Percentiles rank a stretch among this genome's conserved stretches.
phyloP scores from a whole-genome alignment of 768 basidiomycete genomes.

The Tubosaeta brunneosetosa region DNA sequence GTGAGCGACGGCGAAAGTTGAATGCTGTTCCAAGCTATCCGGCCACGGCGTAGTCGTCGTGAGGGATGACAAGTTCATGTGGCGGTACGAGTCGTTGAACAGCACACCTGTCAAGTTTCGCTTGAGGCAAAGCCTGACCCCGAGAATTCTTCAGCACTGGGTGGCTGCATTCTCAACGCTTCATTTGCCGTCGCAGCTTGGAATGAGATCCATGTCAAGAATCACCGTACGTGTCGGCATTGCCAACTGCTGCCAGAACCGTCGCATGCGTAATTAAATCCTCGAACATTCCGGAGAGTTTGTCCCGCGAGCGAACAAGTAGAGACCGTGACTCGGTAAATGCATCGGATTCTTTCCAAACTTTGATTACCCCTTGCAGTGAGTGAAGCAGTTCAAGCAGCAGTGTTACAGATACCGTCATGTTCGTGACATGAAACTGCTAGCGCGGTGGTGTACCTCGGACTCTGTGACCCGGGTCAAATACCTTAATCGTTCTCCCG shows the following conservation, averaged over 20 bases:
- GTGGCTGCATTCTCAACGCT: not conserved
- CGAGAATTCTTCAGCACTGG: not conserved
- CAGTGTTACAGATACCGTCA: conserved; percentile 12
- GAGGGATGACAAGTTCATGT: too few species aligned
- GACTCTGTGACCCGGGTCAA: not conserved
- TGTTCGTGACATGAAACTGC: not conserved
- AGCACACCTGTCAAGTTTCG: too few species aligned
- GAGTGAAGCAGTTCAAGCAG: not conserved
- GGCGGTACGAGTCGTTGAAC: too few species aligned
- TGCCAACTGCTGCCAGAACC: not conserved
- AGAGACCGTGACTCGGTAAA: conserved; percentile 15
- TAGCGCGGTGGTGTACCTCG: not conserved
- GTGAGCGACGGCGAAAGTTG: conserved; percentile 12
- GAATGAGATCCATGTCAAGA: not conserved
- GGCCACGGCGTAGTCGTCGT: too few species aligned
- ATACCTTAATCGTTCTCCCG: conserved; percentile 8
- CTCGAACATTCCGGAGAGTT: conserved; percentile 2
- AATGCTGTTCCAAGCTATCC: conserved; percentile 1
- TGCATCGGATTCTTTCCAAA: conserved; percentile 11
- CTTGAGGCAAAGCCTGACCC: not conserved
- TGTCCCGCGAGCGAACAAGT: conserved; percentile 21
- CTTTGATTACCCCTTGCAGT: conserved; percentile 19
- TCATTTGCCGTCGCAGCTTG: not conserved
- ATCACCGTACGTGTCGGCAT: conserved; percentile 15
- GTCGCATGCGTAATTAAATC: conserved; percentile 8